These are phyloP conservation scores for Saccharum hybrid DNA, from an alignment of 202 grass and related monocot genomes.

Conservation along the genomic window DNA sequence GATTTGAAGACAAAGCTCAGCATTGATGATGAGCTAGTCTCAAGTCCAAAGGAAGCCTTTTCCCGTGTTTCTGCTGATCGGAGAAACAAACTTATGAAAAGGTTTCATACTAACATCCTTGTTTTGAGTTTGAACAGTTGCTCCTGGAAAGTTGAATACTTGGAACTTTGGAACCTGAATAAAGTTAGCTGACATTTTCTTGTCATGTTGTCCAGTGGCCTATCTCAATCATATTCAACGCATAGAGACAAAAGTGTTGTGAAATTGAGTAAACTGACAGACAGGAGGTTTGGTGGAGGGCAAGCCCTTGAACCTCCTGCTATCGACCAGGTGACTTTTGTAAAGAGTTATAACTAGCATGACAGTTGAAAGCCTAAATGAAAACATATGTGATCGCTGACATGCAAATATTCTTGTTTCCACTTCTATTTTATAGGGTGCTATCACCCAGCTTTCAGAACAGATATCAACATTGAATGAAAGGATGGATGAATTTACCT, in stretches of 20 bases:
- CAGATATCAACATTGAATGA: constrained; percentile 92
- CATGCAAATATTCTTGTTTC: constrained; percentile 23
- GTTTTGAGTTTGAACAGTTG: constrained; percentile 29
- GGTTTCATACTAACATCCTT: constrained; percentile 49
- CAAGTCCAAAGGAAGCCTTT: constrained; percentile 85
- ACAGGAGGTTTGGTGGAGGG: constrained; percentile 73
- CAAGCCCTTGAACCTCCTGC: constrained; percentile 52
- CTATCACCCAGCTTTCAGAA: constrained; percentile 77
- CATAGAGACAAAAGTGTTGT: constrained; percentile 75
- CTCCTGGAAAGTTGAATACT: background rate
- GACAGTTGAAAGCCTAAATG: constrained; percentile 23
- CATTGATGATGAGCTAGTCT: constrained; percentile 86
- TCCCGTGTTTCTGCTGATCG: constrained; percentile 70
- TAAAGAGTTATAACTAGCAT: constrained; percentile 25
- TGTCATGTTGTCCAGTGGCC: constrained; percentile 59
- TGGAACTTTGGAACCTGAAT: constrained; percentile 36
- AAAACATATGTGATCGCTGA: background rate
- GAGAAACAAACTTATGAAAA: constrained; percentile 79
- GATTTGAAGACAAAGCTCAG: constrained; percentile 92
- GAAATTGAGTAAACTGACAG: constrained; percentile 73
- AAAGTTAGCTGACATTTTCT: constrained; percentile 41
- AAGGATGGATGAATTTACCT: constrained; percentile 96
- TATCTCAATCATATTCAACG: constrained; percentile 84
- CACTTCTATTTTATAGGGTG: constrained; percentile 56
- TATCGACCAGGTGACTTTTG: constrained; percentile 70